Base-by-base conservation (phyloP, 306 rosid species). In the Lupinus albus region DNA sequence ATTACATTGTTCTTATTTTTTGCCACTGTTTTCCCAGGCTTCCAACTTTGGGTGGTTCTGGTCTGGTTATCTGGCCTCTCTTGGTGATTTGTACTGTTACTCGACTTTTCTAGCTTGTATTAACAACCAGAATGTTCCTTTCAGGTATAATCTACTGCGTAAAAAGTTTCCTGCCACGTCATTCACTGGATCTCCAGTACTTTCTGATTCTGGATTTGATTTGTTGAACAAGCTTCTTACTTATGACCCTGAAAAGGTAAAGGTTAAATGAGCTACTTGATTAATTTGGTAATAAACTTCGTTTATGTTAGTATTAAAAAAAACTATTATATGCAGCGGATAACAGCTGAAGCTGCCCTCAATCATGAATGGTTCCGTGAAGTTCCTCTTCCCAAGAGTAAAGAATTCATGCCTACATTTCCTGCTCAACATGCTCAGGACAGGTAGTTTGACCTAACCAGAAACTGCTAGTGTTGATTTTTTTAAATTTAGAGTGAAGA, bases 1-100 rank as follows among this genome's bases (percentile, higher is more conserved):
- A 78, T 74, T 79, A 64, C 48, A 72, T 73, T 74, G 72, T 86
- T 84, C 95, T 87, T 88, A 89, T 88, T 70, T 72, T 63, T 72
- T 80, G 86, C 91, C 86, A 76, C 93, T 89, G 91, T 93, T 93
- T 92, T 93, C 96, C 91, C 98, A 93, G 98, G 97, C 98, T 89
- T 87, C 95, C 96, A 86, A 87, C 97, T 89, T 25, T 93, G 89
- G 96, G 96, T 93, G 97, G 88, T 87, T 88, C 96, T 93, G 88
- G 84, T 84, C 87, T 84, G 88, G 87, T 91, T 88, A 84, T 79
- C 96, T 88, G 93, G 94, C 94, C 96, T 83, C 83, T 76, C 64
- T 77, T 86, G 98, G 97, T 84, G 96, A 86, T 71, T 76, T 79
- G 72, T 84, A 73, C 85, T 71, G 78, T 85, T 93, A 61, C 73